Conservation (phyloP, 177 flowering plant genomes). For the Vitis hybrid region DNA sequence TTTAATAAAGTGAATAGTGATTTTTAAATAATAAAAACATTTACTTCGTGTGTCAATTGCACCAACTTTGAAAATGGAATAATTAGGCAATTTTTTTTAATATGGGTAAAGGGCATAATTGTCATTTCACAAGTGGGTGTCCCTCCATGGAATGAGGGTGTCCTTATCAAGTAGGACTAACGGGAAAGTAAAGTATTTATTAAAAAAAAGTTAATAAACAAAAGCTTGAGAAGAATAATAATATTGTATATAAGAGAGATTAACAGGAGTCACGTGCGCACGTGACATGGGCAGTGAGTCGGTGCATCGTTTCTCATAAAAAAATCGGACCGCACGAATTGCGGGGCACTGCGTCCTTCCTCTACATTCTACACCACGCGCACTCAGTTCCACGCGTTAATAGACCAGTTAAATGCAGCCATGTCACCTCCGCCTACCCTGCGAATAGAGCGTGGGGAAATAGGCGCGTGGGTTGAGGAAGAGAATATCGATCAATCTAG, state of each 20-base stretch:
- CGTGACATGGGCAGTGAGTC: conserved; percentile 55
- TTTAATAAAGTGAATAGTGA: too few species aligned
- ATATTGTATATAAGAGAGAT: neutral
- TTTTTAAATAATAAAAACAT: too few species aligned
- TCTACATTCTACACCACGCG: conserved; percentile 6
- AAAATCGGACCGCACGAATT: conserved; percentile 49
- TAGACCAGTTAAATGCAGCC: neutral
- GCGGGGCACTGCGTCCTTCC: conserved; percentile 41
- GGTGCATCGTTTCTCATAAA: conserved; percentile 53
- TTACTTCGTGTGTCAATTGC: too few species aligned
- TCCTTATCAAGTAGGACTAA: neutral
- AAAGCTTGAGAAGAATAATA: neutral
- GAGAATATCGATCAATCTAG: conserved; percentile 1
- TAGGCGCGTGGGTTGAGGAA: neutral
- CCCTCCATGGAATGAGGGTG: neutral
- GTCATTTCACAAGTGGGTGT: too few species aligned
- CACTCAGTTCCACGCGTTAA: conserved; percentile 5
- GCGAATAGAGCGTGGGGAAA: neutral
- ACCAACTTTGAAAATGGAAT: too few species aligned
- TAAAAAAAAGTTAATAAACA: neutral
- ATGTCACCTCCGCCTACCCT: too few species aligned
- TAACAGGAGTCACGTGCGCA: conserved; percentile 54
- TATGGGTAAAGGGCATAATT: too few species aligned
- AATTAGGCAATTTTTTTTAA: too few species aligned
- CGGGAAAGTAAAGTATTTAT: neutral